These are phyloP conservation scores for Azolla pinnata DNA, from an alignment of 75 land plant species.

Conservation along the genomic window DNA sequence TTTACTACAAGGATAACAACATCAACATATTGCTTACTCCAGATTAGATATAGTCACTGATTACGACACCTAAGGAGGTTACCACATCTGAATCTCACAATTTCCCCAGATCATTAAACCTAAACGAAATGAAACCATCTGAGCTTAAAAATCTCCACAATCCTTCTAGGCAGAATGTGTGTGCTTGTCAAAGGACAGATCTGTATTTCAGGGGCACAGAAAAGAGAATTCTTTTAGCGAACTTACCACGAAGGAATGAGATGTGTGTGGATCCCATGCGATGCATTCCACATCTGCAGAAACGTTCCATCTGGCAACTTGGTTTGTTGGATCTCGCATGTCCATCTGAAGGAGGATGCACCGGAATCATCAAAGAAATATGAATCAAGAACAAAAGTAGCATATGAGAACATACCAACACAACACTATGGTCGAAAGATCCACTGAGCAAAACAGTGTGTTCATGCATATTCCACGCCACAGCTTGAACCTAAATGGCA, in stretches of 20 bases:
- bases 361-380: too few species aligned
- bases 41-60: too few species aligned
- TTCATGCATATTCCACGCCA: slow-evolving; percentile 67
- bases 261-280: slow-evolving; percentile 90
- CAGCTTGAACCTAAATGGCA: slow-evolving; percentile 92
- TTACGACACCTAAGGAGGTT: too few species aligned
- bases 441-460: slow-evolving; percentile 86
- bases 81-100: too few species aligned
- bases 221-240: too few species aligned
- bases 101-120: too few species aligned
- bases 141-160: neutral
- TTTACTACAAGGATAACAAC: too few species aligned
- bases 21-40: too few species aligned
- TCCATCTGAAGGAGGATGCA: too few species aligned
- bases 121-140: neutral
- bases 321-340: slow-evolving; percentile 44
- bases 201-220: neutral
- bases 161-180: neutral
- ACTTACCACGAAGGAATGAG: slow-evolving; percentile 58
- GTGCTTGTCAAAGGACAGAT: neutral
- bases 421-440: slow-evolving; percentile 78
- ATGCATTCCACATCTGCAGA: slow-evolving; percentile 82
- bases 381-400: neutral
- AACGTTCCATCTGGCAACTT: slow-evolving; percentile 62
- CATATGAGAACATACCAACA: slow-evolving; percentile 38